Conservation (phyloP, 257 asterid genomes). For the Gentiana straminea region DNA sequence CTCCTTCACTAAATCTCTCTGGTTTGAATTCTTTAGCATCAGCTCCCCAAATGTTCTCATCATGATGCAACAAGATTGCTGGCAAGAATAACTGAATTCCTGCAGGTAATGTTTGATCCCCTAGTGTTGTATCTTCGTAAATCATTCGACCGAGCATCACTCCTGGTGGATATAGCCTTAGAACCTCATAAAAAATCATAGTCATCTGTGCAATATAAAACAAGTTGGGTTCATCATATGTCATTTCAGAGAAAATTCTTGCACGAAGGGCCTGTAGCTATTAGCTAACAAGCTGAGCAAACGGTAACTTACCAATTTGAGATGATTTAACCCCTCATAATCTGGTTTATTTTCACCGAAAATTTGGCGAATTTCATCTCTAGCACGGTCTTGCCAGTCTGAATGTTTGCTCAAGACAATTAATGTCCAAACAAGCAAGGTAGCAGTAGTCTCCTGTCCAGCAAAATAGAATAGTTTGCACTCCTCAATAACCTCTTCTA, state of each 20-base stretch:
- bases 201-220: conserved; percentile 11
- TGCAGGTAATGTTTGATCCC: conserved; percentile 9
- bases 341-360: conserved; percentile 17
- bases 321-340: conserved; percentile 22
- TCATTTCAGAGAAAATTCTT: too few relatives aligned
- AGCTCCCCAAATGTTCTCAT: conserved; percentile 19
- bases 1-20: conserved; percentile 19
- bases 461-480: conserved; percentile 44
- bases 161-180: conserved; percentile 18
- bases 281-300: neutral
- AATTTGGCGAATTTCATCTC: conserved; percentile 28
- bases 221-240: too few relatives aligned
- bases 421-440: conserved; percentile 31
- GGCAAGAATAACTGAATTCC: conserved; percentile 13
- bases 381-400: conserved; percentile 36
- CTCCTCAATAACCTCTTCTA: conserved; percentile 20
- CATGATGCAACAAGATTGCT: conserved; percentile 11
- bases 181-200: conserved; percentile 19
- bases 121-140: conserved; percentile 9
- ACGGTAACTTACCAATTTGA: conserved; percentile 28
- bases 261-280: neutral
- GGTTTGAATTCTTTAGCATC: conserved; percentile 24
- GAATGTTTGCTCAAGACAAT: conserved; percentile 19
- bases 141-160: neutral
- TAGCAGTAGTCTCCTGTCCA: conserved; percentile 36